A percentile compares a stretch with the other conserved stretches of the same genome.
These are phyloP conservation scores for Neopestalotiopsis rosae DNA, from an alignment of 2,329 filamentous ascomycete genomes.

Conservation along the genomic window DNA sequence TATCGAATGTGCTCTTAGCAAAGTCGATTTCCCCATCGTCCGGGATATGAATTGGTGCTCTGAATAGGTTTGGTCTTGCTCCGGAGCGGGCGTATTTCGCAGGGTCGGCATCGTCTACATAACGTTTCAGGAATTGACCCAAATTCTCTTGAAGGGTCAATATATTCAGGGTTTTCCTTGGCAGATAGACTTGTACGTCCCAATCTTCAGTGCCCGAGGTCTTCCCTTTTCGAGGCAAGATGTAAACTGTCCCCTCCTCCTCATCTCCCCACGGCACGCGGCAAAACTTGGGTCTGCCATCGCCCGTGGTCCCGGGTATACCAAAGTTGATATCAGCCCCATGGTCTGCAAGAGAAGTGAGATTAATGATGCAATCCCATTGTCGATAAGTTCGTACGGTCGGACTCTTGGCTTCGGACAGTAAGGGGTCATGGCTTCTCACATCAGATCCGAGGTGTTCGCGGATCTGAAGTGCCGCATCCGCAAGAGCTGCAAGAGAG, in stretches of 20 bases:
- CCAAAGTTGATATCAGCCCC: conserved; percentile 24
- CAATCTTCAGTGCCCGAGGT: conserved; percentile 15
- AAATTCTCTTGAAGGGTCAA: not conserved
- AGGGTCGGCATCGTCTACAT: not conserved
- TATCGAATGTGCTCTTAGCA: too few species aligned
- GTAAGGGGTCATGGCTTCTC: not conserved
- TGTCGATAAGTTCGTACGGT: not conserved
- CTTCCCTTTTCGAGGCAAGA: conserved; percentile 19
- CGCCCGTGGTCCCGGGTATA: conserved; percentile 23
- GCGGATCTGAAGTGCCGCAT: not conserved
- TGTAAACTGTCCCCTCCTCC: conserved; percentile 10
- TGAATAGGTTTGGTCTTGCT: too few species aligned
- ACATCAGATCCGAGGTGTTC: not conserved
- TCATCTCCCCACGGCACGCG: conserved; percentile 22
- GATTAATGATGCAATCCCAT: not conserved
- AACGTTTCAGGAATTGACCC: not conserved
- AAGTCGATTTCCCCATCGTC: too few species aligned
- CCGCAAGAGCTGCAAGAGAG: not conserved
- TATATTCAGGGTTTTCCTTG: not conserved
- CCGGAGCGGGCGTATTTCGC: too few species aligned
- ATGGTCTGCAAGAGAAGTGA: conserved; percentile 9
- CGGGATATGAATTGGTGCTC: too few species aligned
- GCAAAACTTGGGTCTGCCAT: conserved; percentile 19
- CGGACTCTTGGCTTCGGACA: not conserved
- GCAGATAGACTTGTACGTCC: conserved; percentile 21